phyloP scores from a whole-genome alignment of 1,284 basidiomycete genomes.

The Cystobasidium slooffiae region DNA sequence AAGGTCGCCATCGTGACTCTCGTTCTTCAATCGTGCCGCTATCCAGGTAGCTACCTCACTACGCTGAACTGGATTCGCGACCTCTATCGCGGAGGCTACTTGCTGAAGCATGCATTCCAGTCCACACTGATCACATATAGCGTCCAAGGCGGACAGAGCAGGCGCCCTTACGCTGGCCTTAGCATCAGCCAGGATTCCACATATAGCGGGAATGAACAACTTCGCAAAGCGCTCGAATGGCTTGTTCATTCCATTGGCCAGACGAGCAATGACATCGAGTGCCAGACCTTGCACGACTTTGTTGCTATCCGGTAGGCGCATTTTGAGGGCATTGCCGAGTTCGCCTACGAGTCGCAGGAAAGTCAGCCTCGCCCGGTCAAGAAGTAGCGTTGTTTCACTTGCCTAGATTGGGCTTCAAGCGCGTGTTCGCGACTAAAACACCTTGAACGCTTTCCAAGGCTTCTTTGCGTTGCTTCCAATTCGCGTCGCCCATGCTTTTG shows the following conservation, averaged over 20 bases:
- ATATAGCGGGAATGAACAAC: constrained; percentile 75
- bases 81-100: constrained; percentile 78
- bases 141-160: constrained; percentile 75
- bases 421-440: constrained; percentile 85
- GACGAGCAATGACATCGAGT: constrained; percentile 84
- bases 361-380: constrained; percentile 41
- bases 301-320: constrained; percentile 88
- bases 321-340: constrained; percentile 84
- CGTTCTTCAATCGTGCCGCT: constrained; percentile 73
- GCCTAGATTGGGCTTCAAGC: constrained; percentile 90
- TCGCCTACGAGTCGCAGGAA: constrained; percentile 66
- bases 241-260: constrained; percentile 92
- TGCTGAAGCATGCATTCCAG: constrained; percentile 80
- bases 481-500: constrained; percentile 79
- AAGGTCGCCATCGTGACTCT: constrained; percentile 68
- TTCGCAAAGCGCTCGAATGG: constrained; percentile 88
- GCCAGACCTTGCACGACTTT: constrained; percentile 89
- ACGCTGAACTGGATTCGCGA: constrained; percentile 85
- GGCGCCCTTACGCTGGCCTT: constrained; percentile 83
- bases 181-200: constrained; percentile 87
- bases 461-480: constrained; percentile 96
- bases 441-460: constrained; percentile 83
- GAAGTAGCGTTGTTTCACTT: constrained; percentile 52
- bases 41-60: constrained; percentile 85
- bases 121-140: constrained; percentile 82